Evolutionary conservation across 2,329 filamentous ascomycete genomes (phyloP), one percentile per base, ranked within the genome.

Genomic region (Paracoccidioides brasiliensis): DNA sequence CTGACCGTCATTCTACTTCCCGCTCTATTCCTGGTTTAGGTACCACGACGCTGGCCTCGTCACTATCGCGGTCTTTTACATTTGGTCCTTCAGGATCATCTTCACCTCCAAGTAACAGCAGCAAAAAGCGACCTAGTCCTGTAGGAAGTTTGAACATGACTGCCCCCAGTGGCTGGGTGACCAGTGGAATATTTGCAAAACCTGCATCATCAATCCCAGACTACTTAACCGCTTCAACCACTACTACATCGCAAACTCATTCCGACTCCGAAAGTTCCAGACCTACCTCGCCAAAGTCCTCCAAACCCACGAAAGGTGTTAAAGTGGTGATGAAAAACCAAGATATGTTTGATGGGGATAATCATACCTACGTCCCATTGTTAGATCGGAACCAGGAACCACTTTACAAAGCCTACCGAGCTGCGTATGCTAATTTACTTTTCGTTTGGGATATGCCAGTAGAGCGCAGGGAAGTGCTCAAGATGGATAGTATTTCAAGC

Each of bases 391-490:
- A 69, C 8, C 73, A 78, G 46, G 72, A 74, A 22, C 67, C 66
- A 60, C 69, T 78, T 45, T 79, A 78, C 60, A 69, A 67, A 5
- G 70, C 74, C 2, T 85, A 82, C 69, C 75, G 80, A 44, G 68
- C 72, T 52, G 71, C 76, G 46, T 84, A 84, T 65, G 79, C 81
- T 3, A 70, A 81, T 50, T 70, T 81, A 55, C 72, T 84, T 4
- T 76, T 76, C n/a, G 74, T 77, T 7, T 84, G 81, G 81, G 75
- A 75, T 10, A 61, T 84, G 9, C 69, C 75, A 10, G 72, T 79
- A 28, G 71, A 78, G 59, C 74, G 76, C 52, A 76, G 77, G 12
- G 81, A 84, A 64, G 70, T 84, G 1, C 70, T 82, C 32, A 82
- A 82, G 60, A 78, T 79, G 56, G 76, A 78, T 52, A 72, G 73